Base-by-base conservation (phyloP, 257 asterid genomes). In the Nicotiana otophora region DNA sequence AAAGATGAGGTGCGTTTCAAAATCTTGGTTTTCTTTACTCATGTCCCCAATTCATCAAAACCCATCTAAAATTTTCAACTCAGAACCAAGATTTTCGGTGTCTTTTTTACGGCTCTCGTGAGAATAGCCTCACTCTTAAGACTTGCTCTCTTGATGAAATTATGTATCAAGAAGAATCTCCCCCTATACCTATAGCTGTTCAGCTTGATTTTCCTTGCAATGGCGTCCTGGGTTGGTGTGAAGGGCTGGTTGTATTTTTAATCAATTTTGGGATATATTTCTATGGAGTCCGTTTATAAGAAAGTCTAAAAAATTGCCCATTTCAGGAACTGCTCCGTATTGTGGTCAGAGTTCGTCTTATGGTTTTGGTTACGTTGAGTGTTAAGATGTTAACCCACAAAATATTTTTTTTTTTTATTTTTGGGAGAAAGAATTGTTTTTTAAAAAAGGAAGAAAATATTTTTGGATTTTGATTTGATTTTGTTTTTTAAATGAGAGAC, bases 1-100 rank as follows among this genome's bases (percentile, higher is more conserved):
- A 78, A 90, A 42, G 80, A 87, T 87, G 87, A 88, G 39, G 82
- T 88, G 86, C 80, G 91, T 91, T 81, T 88, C 89, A 63, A 91
- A 81, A 78, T 84, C 91, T 65, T 93, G 96, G 95, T 69, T 76
- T 58, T 78, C 85, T 74, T 3, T 88, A 55, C 55, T 88, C 90
- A 74, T 74, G 83, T 85, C 82, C 60, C 7, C 78, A 57, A 10
- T 90, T 93, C 85, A 76, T 74, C 85, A 80, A 82, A 82, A 26
- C 84, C 86, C 92, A 89, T 77, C 82, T 87, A 81, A 26, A 67
- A 42, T 39, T 57, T 10, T 80, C 89, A 1, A 87, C 66, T 26
- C 33, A 58, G 1, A 17, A 60, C 79, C 54, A 82, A 8, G 77
- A 75, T 6, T 82, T 64, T 68, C 79, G 36, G 14, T 5, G 26